Evolutionary conservation across 1,139 yeast genomes (phyloP).

Genomic region (Nakaseomyces nivariensis): DNA sequence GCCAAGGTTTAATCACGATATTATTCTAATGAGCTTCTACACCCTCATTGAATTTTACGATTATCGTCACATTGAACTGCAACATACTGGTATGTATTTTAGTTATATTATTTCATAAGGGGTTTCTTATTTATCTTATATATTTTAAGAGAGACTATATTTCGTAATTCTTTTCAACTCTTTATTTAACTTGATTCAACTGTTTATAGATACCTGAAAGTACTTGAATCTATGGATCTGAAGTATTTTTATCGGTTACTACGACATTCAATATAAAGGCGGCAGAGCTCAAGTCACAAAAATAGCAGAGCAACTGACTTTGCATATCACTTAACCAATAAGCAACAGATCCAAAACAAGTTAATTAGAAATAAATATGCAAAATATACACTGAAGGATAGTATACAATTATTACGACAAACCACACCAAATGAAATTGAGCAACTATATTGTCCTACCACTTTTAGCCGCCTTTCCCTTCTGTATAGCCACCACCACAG

Average conservation of each 20-base stretch:
- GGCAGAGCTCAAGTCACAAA: background rate
- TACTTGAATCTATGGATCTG: no score
- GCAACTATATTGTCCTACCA: background rate
- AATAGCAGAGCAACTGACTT: background rate
- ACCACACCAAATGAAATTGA: no score
- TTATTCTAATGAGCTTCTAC: background rate
- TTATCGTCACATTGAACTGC: background rate
- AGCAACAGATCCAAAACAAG: background rate
- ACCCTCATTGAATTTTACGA: background rate
- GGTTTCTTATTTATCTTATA: constrained; percentile 2
- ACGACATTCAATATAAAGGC: background rate
- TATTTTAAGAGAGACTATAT: background rate
- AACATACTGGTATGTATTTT: constrained; percentile 3
- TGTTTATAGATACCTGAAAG: no score
- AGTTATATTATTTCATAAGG: constrained; percentile 1
- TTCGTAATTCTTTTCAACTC: background rate
- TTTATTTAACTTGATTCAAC: background rate
- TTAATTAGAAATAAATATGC: background rate
- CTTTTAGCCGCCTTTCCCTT: background rate
- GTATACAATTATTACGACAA: no score
- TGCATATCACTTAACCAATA: background rate
- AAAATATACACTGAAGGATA: no score
- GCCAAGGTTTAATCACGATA: constrained; percentile 1
- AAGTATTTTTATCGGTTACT: background rate
- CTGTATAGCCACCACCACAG: background rate